Evolutionary conservation across 1,284 basidiomycete genomes (phyloP), one percentile per base, ranked within the genome.

Genomic region (Ceratobasidium sp.): DNA sequence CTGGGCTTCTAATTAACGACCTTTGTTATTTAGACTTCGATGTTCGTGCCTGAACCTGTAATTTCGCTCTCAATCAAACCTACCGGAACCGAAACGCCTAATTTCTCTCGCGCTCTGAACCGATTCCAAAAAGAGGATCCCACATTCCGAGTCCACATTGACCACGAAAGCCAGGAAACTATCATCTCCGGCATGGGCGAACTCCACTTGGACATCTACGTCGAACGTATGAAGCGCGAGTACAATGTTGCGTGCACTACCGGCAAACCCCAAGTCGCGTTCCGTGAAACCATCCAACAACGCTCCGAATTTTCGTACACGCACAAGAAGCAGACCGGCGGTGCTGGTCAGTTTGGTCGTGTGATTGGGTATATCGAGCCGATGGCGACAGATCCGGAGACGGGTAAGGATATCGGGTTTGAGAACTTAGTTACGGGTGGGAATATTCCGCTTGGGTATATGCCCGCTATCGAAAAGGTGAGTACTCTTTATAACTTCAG

Each of bases 141-240:
- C 0, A 99, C 98, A 0, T 99, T 99, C 93, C 92, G 94, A 75
- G 97, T 99, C 0, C 97, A 99, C 85, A 91, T 99, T 78, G 98
- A 99, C 86, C 86, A 89, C 49, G 97, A 98, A 84, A 96, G 94
- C 82, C 95, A 97, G 86, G 98, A 99, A 94, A 99, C 98, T n/a
- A 99, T 99, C 85, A 99, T 99, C 81, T 97, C 96, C 46, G 98
- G 98, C 23, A 99, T 99, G 98, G 98, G 97, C 42, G 98, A 99
- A 86, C 91, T 99, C 12, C 98, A 99, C 84, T 91, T 99, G 39
- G 98, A 99, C 84, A 98, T 99, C 83, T 99, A 99, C 87, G 97
- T 99, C 80, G 98, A 99, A 86, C 94, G 98, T 61, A 99, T 99
- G 97, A 93, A 93, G 82, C 93, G 98, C 79, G 98, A 99, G 87